phyloP scores from a whole-genome alignment of 441 rosid species.

The Biscutella laevigata region DNA sequence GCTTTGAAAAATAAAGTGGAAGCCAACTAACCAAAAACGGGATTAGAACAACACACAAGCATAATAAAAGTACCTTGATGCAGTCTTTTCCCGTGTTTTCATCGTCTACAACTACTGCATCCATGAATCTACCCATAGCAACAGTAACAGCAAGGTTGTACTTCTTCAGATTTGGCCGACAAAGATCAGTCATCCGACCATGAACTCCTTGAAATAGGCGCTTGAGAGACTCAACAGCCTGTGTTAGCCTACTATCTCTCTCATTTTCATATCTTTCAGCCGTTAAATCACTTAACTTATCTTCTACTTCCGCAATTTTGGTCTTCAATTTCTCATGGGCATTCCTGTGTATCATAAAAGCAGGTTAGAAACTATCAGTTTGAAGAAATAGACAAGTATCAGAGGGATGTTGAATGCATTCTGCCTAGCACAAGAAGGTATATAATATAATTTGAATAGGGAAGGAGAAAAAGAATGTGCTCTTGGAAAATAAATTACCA shows the following conservation, averaged over 20 bases:
- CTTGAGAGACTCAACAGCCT: conserved; percentile 88
- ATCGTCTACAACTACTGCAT: conserved; percentile 96
- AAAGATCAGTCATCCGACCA: conserved; percentile 97
- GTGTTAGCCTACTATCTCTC: conserved; percentile 81
- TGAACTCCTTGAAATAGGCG: conserved; percentile 93
- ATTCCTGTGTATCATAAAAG: conserved; percentile 39
- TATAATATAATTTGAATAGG: background rate
- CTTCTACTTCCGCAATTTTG: conserved; percentile 71
- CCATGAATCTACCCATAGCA: conserved; percentile 99
- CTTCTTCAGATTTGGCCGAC: conserved; percentile 87
- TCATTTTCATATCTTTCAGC: conserved; percentile 94
- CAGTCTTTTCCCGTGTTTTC: conserved; percentile 95
- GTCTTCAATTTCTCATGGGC: conserved; percentile 71
- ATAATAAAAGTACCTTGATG: conserved; percentile 61
- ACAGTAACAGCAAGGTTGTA: conserved; percentile 97
- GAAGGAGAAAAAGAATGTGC: background rate
- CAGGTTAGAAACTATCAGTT: conserved; percentile 4
- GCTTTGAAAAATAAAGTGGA: background rate
- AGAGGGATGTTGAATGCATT: background rate
- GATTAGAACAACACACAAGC: conserved; percentile 11
- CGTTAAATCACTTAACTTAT: conserved; percentile 78
- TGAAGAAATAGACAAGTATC: background rate
- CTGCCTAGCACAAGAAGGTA: conserved; percentile 7
- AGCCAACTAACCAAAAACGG: background rate
- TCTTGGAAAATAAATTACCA: background rate